Evolutionary conservation across 2,329 filamentous ascomycete genomes (phyloP), one percentile per base, ranked within the genome.

Genomic region (Cladosporium velox): DNA sequence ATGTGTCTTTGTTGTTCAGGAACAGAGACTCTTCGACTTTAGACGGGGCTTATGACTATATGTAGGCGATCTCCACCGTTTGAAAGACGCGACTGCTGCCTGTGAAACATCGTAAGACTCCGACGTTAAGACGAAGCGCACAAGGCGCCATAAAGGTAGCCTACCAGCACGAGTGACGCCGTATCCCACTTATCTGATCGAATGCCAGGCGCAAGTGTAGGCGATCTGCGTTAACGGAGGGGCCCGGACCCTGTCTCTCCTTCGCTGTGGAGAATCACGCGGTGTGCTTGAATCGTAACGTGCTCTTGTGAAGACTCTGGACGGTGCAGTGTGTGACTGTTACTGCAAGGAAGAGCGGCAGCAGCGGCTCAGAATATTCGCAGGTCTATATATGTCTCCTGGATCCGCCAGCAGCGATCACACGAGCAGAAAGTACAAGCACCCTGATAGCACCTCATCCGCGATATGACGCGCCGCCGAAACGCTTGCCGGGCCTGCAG

Each of bases 21-120:
- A 26, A 26, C 32, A 28, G 47, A 10, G 41, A 26, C 41, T 32
- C 30, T 18, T 32, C 30, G 4, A 12, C 12, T 2, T 6, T 18
- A 3, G 49, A 52, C 1, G 3, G 59, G 34, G 21, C 18, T n/a
- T 24, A 15, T 41, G 61, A 30, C 61, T 64, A 64, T 64, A 64
- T 57, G 61, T 64, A 57, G 34, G 51, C 32, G 24, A 55, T 32
- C 49, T 28, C 30, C 44, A 38, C 59, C 41, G 41, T 18, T 34
- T 14, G 44, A 41, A 59, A 44, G 38, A 59, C 32, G 49, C 34
- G 34, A 55, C 34, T 64, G 49, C 28, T 64, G 61, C 61, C 61
- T 64, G 35, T 47, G 51, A 64, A 30, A 63, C 51, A 64, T 64
- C 61, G 61, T 64, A 64, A 64, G 61, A 64, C 49, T 64, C 61